These are phyloP conservation scores for Aspergillus conjunctus DNA, from an alignment of 495 filamentous ascomycete genomes.

Conservation along the genomic window DNA sequence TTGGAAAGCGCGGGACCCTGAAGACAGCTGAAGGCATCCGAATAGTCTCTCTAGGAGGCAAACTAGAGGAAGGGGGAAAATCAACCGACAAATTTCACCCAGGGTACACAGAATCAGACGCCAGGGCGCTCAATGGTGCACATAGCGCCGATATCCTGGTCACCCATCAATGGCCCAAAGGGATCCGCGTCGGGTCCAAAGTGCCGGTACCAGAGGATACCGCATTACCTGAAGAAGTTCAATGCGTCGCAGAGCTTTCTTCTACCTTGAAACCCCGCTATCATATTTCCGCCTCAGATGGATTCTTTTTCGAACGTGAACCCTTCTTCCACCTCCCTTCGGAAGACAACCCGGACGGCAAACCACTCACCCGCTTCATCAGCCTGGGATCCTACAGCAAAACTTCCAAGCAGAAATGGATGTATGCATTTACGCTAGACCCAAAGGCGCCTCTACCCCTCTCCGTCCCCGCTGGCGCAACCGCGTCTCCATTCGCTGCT, in stretches of 20 bases:
- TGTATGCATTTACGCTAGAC: slow-evolving; percentile 85
- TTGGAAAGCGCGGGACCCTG: slow-evolving; percentile 79
- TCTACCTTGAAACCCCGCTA: slow-evolving; percentile 79
- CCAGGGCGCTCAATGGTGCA: slow-evolving; percentile 68
- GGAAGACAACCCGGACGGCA: slow-evolving; percentile 52
- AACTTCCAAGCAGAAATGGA: slow-evolving; percentile 71
- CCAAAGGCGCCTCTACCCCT: slow-evolving; percentile 58
- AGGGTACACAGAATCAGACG: slow-evolving; percentile 74
- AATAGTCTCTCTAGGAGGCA: slow-evolving; percentile 79
- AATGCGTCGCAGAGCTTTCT: slow-evolving; percentile 73
- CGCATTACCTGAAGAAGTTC: slow-evolving; percentile 45
- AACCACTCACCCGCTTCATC: slow-evolving; percentile 79
- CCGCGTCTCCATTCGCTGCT: slow-evolving; percentile 67
- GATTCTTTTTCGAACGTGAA: slow-evolving; percentile 83
- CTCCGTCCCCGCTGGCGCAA: slow-evolving; percentile 66
- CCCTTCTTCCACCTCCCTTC: slow-evolving; percentile 78
- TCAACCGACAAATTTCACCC: slow-evolving; percentile 67
- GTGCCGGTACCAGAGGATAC: slow-evolving; percentile 49
- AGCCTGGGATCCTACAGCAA: slow-evolving; percentile 80
- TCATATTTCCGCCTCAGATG: slow-evolving; percentile 73
- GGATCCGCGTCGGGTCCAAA: slow-evolving; percentile 63
- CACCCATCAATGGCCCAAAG: slow-evolving; percentile 81
- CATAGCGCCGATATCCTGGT: slow-evolving; percentile 82
- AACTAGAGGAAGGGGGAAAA: slow-evolving; percentile 55
- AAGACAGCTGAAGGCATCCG: slow-evolving; percentile 89